These are phyloP conservation scores for Periconia digitata DNA, from an alignment of 2,329 filamentous ascomycete species.

Conservation along the genomic window DNA sequence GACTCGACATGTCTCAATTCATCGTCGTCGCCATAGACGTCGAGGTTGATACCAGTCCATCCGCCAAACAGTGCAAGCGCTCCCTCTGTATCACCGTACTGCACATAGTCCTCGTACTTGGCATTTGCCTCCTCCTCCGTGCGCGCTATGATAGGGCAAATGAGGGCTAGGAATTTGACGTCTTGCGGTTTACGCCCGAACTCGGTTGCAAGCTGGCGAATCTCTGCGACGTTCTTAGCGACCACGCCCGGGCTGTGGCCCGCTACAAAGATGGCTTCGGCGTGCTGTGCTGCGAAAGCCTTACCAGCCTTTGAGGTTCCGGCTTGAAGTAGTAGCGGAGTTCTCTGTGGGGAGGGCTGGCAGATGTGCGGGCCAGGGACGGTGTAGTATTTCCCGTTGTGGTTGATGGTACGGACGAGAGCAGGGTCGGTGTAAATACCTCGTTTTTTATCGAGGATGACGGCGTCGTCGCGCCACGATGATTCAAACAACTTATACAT, in stretches of 20 bases:
- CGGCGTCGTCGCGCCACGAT: constrained; percentile 67
- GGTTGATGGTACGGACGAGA: constrained; percentile 64
- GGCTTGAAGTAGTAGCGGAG: constrained; percentile 68
- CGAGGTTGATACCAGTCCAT: constrained; percentile 68
- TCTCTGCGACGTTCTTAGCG: constrained; percentile 61
- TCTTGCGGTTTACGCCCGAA: constrained; percentile 57
- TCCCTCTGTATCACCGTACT: constrained; percentile 63
- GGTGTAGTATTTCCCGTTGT: constrained; percentile 63
- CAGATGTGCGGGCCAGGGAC: constrained; percentile 69
- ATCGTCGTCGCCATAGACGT: constrained; percentile 60
- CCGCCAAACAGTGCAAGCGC: constrained; percentile 70
- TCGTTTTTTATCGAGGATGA: constrained; percentile 56
- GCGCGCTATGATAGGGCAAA: constrained; percentile 63
- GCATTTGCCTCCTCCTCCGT: constrained; percentile 66
- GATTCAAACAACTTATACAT: constrained; percentile 68
- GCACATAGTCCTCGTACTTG: constrained; percentile 62
- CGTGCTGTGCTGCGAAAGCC: constrained; percentile 66
- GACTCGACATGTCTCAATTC: constrained; percentile 61
- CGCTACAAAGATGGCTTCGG: constrained; percentile 68
- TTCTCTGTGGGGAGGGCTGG: constrained; percentile 65
- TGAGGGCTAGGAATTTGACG: constrained; percentile 68
- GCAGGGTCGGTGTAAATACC: constrained; percentile 59
- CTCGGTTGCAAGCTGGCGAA: constrained; percentile 60
- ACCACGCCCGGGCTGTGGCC: constrained; percentile 53
- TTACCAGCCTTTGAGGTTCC: constrained; percentile 66